These are phyloP conservation scores for Penicillium corylophilum DNA, from an alignment of 2,329 filamentous ascomycete genomes.

Conservation along the genomic window DNA sequence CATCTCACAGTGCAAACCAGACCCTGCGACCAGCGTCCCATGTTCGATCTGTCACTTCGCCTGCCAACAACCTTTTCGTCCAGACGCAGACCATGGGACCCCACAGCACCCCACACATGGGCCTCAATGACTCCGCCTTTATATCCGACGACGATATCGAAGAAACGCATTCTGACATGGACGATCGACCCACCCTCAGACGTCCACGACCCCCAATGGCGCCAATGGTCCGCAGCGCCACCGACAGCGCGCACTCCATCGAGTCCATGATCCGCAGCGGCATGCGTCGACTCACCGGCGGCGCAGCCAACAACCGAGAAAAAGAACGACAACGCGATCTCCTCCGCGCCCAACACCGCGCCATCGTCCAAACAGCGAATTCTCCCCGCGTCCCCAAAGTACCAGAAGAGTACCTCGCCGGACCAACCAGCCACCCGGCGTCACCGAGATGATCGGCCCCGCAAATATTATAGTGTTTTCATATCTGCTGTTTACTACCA, in stretches of 20 bases:
- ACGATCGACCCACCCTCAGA: constrained; percentile 58
- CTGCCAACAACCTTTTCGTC: constrained; percentile 54
- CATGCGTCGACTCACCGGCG: constrained; percentile 49
- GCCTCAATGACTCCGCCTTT: constrained; percentile 57
- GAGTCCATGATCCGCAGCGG: constrained; percentile 48
- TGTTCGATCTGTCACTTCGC: constrained; percentile 80
- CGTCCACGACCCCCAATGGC: constrained; percentile 22
- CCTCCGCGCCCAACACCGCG: constrained; percentile 44
- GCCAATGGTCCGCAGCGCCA: constrained; percentile 33
- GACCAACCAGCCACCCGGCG: constrained; percentile 36
- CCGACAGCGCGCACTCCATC: constrained; percentile 44
- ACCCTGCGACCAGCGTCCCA: constrained; percentile 68
- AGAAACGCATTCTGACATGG: constrained; percentile 77
- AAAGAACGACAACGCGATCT: constrained; percentile 48
- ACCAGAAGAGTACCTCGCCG: constrained; percentile 47
- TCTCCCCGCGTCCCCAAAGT: constrained; percentile 50
- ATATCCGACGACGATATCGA: constrained; percentile 76
- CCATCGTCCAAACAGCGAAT: constrained; percentile 37
- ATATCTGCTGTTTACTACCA: constrained; percentile 6
- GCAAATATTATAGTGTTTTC: constrained; percentile 1
- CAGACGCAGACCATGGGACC: constrained; percentile 53
- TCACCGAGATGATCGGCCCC: constrained; percentile 33
- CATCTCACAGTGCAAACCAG: constrained; percentile 31
- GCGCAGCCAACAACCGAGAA: constrained; percentile 41
- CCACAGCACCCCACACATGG: constrained; percentile 44